Percentiles rank a stretch among this genome's conserved stretches.
These are phyloP conservation scores for Leavenworthia alabamica DNA, from an alignment of 345 rosid genomes.

Conservation along the genomic window DNA sequence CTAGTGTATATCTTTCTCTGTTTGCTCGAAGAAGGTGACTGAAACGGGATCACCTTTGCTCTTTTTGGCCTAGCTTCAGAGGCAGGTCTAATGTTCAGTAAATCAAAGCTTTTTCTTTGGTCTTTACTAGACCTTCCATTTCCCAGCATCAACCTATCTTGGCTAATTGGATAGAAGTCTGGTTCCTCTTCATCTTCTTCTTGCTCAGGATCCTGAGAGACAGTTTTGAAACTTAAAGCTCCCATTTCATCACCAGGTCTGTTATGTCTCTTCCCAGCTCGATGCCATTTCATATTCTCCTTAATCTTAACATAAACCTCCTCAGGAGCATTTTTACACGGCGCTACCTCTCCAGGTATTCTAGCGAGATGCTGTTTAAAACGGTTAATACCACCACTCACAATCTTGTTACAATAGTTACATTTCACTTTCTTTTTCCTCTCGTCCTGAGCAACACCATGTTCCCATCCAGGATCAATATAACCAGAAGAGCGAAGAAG, in stretches of 20 bases:
- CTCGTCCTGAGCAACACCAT: constrained; percentile 71
- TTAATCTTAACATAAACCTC: constrained; percentile 63
- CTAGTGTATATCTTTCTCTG: constrained; percentile 31
- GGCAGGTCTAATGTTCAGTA: constrained; percentile 36
- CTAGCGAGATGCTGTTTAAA: constrained; percentile 80
- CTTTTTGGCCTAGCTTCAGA: constrained; percentile 45
- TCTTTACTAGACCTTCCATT: constrained; percentile 45
- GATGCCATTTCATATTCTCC: constrained; percentile 82
- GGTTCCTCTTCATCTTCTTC: constrained; percentile 41
- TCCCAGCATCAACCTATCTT: constrained; percentile 40
- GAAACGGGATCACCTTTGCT: constrained; percentile 37
- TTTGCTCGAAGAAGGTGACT: constrained; percentile 35
- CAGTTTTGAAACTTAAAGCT: constrained; percentile 36
- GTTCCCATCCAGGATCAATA: constrained; percentile 84
- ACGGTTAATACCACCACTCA: constrained; percentile 75
- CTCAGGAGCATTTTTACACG: constrained; percentile 63
- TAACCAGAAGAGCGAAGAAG: constrained; percentile 64
- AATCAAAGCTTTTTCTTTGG: constrained; percentile 37
- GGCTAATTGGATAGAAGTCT: constrained; percentile 34
- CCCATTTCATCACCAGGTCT: constrained; percentile 44
- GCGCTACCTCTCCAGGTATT: constrained; percentile 77
- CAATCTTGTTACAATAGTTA: constrained; percentile 61
- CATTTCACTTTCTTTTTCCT: constrained; percentile 73
- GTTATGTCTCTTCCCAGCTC: constrained; percentile 55
- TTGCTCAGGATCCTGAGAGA: constrained; percentile 51